Conservation (phyloP, 345 rosid species). For the Citrus mangshanensis region DNA sequence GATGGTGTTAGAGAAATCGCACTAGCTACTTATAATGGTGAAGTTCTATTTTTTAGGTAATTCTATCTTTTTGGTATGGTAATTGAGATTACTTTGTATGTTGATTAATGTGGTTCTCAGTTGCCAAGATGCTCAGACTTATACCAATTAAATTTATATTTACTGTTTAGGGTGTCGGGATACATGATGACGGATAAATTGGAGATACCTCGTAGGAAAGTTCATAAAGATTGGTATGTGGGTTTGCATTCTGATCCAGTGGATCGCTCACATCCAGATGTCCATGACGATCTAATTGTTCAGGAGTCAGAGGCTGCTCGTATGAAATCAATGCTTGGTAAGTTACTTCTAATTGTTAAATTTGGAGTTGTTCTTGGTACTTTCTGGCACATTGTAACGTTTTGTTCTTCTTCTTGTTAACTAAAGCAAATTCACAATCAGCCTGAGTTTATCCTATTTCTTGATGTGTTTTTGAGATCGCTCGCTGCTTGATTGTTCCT, state of each 20-base stretch:
- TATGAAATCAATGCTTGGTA: slow-evolving; percentile 46
- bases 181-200: slow-evolving; percentile 93
- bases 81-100: background rate
- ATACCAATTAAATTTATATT: slow-evolving; percentile 8
- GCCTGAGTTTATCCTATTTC: background rate
- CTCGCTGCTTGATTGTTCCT: background rate
- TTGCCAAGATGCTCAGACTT: background rate
- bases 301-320: slow-evolving; percentile 71
- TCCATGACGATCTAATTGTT: slow-evolving; percentile 65
- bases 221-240: slow-evolving; percentile 85
- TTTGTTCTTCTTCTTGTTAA: background rate
- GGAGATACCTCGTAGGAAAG: slow-evolving; percentile 86
- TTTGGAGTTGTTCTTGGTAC: background rate
- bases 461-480: background rate
- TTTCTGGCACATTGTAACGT: background rate
- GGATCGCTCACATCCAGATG: slow-evolving; percentile 95
- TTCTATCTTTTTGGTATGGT: slow-evolving; percentile 5
- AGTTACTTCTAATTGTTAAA: slow-evolving; percentile 29
- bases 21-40: slow-evolving; percentile 95
- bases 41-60: slow-evolving; percentile 92
- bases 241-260: slow-evolving; percentile 86
- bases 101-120: background rate
- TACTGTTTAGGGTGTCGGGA: slow-evolving; percentile 72
- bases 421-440: slow-evolving; percentile 3
- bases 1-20: slow-evolving; percentile 97